These are phyloP conservation scores for Pythium utonaiense DNA, from an alignment of 352 stramenopile species.

Conservation along the genomic window DNA sequence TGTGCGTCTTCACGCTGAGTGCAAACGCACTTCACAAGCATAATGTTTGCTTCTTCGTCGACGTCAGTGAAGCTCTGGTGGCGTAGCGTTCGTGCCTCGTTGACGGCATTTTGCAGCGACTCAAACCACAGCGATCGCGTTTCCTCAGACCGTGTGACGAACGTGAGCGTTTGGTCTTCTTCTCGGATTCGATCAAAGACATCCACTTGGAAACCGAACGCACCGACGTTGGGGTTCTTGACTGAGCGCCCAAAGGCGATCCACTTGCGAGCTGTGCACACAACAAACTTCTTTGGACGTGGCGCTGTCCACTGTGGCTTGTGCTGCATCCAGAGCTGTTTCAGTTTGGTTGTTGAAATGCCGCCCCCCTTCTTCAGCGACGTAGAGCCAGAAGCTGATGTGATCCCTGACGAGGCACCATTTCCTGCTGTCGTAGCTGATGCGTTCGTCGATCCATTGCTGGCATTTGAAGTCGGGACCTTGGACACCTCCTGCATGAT, in stretches of 20 bases:
- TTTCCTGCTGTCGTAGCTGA: background rate
- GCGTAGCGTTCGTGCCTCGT: slow-evolving; percentile 34
- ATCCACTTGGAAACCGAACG: slow-evolving; percentile 78
- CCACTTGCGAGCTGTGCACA: slow-evolving; percentile 72
- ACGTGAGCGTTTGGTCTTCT: slow-evolving; percentile 71
- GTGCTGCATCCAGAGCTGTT: slow-evolving; percentile 59
- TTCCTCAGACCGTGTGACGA: slow-evolving; percentile 58
- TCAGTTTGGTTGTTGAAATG: slow-evolving; percentile 43
- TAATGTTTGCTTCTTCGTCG: slow-evolving; percentile 58
- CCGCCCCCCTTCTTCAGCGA: slow-evolving; percentile 20
- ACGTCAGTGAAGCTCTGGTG: slow-evolving; percentile 53
- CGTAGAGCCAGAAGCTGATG: slow-evolving; percentile 3
- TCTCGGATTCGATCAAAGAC: slow-evolving; percentile 71
- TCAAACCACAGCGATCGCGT: slow-evolving; percentile 62
- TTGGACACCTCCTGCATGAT: slow-evolving; percentile 33
- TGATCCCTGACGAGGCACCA: background rate
- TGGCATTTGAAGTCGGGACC: background rate
- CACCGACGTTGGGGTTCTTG: slow-evolving; percentile 61
- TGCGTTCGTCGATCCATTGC: background rate
- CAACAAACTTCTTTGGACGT: slow-evolving; percentile 57
- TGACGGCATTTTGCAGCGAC: slow-evolving; percentile 48
- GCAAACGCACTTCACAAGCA: slow-evolving; percentile 56
- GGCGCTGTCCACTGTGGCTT: slow-evolving; percentile 52
- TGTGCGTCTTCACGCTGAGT: slow-evolving; percentile 38
- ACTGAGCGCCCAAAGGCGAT: slow-evolving; percentile 67